Evolutionary conservation across 2,329 filamentous ascomycete species (phyloP), one percentile per base, ranked within the genome.

Genomic region (Calonectria leucothoes): DNA sequence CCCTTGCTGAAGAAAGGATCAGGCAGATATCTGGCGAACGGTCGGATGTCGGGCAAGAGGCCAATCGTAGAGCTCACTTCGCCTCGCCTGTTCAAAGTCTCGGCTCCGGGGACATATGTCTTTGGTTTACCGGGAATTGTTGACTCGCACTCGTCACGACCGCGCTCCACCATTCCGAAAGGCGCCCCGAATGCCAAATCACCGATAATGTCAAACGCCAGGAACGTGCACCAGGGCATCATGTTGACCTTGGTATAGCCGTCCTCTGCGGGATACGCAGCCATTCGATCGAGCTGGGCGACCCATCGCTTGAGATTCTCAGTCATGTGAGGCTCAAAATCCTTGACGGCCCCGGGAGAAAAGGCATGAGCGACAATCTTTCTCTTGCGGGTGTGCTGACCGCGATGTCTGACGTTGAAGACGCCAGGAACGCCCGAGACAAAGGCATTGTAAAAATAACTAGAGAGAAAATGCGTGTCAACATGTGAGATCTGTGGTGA

Each of bases 161-260:
- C 73, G 10, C 70, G 63, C n/a, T 59, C 37, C 2, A 75, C 70
- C 73, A 75, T 75, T 6, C 71, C 74, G 45, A 75, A 75, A 11
- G 74, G 74, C 4, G 71, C 71, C 17, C 74, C 74, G 20, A 75
- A 75, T 27, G 74, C 74, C 35, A 75, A 55, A 37, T 75, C 71
- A 7, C 71, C 74, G n/a, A 73, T 75, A 14, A 73, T 75, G 33
- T 75, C 74, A 17, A 75, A 75, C 10, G 74, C 71, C 31, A 75
- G 25, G 31, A 71, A 75, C 1, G 65, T 75, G 39, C 71, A 75
- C 74, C 74, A 75, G 3, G 74, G 71, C 65, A 75, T 75, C 67
- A 73, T 69, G 71, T 75, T 75, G 49, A 73, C 37, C 15, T 17
- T 48, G 4, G 55, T 42, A 37, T 25, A 73, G 20, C 73, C 73